A percentile compares a stretch with the other conserved stretches of the same genome.
phyloP scores from a whole-genome alignment of 2,329 filamentous ascomycete species.

The Trichophyton benhamiae region DNA sequence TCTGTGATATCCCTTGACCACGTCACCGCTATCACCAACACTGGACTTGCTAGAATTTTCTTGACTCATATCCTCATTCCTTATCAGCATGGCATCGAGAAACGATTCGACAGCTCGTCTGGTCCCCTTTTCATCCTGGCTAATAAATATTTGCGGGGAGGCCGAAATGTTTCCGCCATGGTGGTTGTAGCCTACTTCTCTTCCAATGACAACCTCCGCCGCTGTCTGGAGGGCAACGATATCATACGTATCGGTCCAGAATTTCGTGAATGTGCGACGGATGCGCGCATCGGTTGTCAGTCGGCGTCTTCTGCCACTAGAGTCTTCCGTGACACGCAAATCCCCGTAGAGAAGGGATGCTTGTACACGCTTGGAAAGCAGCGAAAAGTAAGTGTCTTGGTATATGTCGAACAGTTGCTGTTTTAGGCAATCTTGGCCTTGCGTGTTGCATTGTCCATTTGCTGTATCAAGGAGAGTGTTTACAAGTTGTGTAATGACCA shows the following conservation, averaged over 20 bases:
- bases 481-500: constrained; percentile 47
- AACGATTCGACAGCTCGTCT: constrained; percentile 40
- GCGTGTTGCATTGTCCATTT: constrained; percentile 10
- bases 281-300: constrained; percentile 47
- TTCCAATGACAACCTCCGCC: constrained; percentile 48
- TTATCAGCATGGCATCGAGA: constrained; percentile 46
- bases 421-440: constrained; percentile 28
- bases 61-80: constrained; percentile 41
- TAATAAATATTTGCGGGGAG: not conserved
- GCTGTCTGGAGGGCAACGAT: constrained; percentile 39
- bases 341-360: constrained; percentile 48
- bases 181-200: constrained; percentile 24
- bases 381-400: constrained; percentile 38
- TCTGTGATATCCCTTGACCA: constrained; percentile 41
- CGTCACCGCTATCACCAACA: constrained; percentile 9
- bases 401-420: constrained; percentile 43
- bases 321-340: constrained; percentile 43
- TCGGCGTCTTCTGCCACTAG: constrained; percentile 34
- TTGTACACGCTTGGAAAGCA: constrained; percentile 46
- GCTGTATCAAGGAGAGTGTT: constrained; percentile 42
- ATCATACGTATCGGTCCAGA: constrained; percentile 49
- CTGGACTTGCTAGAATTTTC: constrained; percentile 11
- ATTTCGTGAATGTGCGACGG: constrained; percentile 43
- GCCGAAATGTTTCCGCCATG: constrained; percentile 7
- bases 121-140: constrained; percentile 17